Conservation (phyloP, 805 yeast genomes). For the Yarrowia sp. region DNA sequence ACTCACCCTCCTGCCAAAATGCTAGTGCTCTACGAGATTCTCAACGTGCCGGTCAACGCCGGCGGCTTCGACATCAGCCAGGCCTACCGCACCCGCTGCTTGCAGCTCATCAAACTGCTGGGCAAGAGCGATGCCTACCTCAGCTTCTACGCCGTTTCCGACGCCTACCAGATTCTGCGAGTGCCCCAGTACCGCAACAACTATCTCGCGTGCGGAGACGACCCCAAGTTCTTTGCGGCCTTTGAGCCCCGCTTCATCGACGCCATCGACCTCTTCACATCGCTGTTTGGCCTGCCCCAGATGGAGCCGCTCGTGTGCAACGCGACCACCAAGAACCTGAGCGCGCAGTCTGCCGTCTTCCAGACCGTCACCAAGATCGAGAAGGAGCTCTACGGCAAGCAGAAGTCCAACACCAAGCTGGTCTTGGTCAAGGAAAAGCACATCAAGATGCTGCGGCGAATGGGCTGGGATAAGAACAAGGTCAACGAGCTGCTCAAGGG, state of each 20-base stretch:
- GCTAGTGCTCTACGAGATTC: slow-evolving; percentile 18
- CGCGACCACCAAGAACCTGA: slow-evolving; percentile 19
- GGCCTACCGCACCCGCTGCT: slow-evolving; percentile 20
- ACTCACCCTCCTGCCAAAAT: slow-evolving; percentile 5
- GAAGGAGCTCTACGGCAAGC: slow-evolving; percentile 9
- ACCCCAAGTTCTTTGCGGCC: slow-evolving; percentile 21
- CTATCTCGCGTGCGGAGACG: slow-evolving; percentile 12
- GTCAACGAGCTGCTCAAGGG: slow-evolving; percentile 20
- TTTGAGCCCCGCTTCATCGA: slow-evolving; percentile 15
- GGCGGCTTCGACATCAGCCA: slow-evolving; percentile 23
- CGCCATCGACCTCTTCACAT: slow-evolving; percentile 20
- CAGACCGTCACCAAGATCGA: slow-evolving; percentile 3
- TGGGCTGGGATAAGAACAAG: slow-evolving; percentile 24
- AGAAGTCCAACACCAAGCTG: slow-evolving; percentile 21
- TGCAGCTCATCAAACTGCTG: slow-evolving; percentile 24
- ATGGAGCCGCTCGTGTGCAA: slow-evolving; percentile 20
- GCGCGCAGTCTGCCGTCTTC: slow-evolving; percentile 2
- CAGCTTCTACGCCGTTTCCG: slow-evolving; percentile 21
- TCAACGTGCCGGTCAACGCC: slow-evolving; percentile 18
- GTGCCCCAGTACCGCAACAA: slow-evolving; percentile 22
- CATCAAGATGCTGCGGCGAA: slow-evolving; percentile 15
- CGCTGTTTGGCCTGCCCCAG: slow-evolving; percentile 18
- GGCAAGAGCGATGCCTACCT: slow-evolving; percentile 22
- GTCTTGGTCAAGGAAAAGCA: slow-evolving; percentile 13
- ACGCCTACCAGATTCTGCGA: slow-evolving; percentile 23